Conservation (phyloP, 495 filamentous ascomycete genomes). For the Barbatosphaeria neglecta region DNA sequence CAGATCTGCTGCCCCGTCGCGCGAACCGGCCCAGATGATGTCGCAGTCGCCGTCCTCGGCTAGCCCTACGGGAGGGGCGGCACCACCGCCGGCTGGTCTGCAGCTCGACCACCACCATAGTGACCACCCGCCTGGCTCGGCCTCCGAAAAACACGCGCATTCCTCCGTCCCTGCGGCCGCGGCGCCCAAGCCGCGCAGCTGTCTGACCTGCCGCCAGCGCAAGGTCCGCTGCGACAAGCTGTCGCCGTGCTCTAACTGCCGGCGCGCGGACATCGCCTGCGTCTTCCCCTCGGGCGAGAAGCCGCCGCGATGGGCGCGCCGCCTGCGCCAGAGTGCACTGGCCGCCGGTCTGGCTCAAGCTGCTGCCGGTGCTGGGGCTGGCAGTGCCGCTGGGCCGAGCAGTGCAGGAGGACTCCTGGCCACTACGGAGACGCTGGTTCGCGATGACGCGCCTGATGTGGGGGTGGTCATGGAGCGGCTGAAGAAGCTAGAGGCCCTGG, state of each 20-base stretch:
- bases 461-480: constrained; percentile 40
- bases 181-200: constrained; percentile 37
- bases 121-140: constrained; percentile 12
- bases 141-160: constrained; percentile 24
- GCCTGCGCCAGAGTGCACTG: constrained; percentile 25
- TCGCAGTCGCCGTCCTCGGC: too few species aligned
- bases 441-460: constrained; percentile 3
- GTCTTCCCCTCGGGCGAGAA: constrained; percentile 35
- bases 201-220: constrained; percentile 40
- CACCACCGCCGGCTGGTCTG: too few species aligned
- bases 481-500: constrained; percentile 39
- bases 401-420: too few species aligned
- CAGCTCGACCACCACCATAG: too few species aligned
- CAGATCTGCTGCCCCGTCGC: too few species aligned
- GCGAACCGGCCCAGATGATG: too few species aligned
- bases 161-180: neutral
- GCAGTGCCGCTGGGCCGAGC: constrained; percentile 6
- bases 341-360: too few species aligned
- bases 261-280: constrained; percentile 43
- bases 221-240: constrained; percentile 53
- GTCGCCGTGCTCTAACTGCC: constrained; percentile 48
- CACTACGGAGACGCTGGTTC: neutral
- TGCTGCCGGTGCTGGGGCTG: constrained; percentile 12
- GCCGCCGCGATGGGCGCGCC: constrained; percentile 42
- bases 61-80: too few species aligned